Base-by-base conservation (phyloP, 2,329 filamentous ascomycete species). In the Chlorencoelia australis region DNA sequence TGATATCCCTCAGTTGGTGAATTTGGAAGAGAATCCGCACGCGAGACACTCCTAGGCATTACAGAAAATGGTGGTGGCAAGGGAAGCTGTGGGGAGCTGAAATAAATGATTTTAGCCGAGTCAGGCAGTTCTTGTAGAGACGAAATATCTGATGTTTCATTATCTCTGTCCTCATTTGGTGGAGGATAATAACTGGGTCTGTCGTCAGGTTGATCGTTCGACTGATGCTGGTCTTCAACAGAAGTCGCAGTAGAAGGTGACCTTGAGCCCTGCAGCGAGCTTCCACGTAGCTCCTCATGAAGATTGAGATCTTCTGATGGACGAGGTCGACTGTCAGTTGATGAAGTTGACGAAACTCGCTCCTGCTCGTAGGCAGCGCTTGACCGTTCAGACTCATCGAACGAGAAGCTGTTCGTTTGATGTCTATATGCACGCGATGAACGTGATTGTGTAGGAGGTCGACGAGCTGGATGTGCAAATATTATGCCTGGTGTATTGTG, bases 331-430 rank as follows among this genome's bases (percentile, higher is more conserved):
- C 38, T 50, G 13, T 34, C 35, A 13, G 44, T 41, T 7, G 47
- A 48, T 4, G 49, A 50, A 7, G 11, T 39, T 16, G 49, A 52
- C 17, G 44, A 27, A 7, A 41, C 36, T 5, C 47, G 44, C 21
- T 52, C 47, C 37, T 54, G 50, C 22, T 55, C 54, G 36, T 53
- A 51, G 18, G 49, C 48, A 30, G 45, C 48, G 41, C 51, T 55
- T 11, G 52, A 47, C 40, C 48, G 45, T 36, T 56, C 55, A 3
- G 54, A 55, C 9, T 47, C 49, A 20, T 54, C 52, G 19, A 51
- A 54, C n/a, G 57, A 57, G 37, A 57, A 59, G 31, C 51, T 58
- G 20, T 58, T 52, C 10, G 53, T 57, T 36, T 58, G 57, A 33
- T 53, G 56, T 40, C 54, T 53, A 22, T 57, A 54, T 9, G 30